Base-by-base conservation (phyloP, 768 basidiomycete genomes). In the Kondoa subrosea region DNA sequence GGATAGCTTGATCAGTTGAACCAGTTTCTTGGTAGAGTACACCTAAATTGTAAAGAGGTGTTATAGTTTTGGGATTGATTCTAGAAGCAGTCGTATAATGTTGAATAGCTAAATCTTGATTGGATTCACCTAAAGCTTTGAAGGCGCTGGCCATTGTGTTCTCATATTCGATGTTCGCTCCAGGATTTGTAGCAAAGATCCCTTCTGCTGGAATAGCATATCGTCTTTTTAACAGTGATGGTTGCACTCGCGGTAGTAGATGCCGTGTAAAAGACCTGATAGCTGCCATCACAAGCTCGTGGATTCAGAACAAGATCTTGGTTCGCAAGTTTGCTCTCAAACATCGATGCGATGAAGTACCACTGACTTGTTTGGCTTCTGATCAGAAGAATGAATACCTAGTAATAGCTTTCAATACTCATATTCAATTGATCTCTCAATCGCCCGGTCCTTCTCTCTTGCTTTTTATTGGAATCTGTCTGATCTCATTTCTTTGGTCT, bases 271-370 rank as follows among this genome's bases (percentile, higher is more conserved):
- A 21, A 50, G 40, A 50, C 21, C 12, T 21, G 3, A 16, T 32
- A 32, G 61, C 16, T 31, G 30, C 25, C 30, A 31, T 31, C n/a
- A n/a, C n/a, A n/a, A n/a, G n/a, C n/a, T n/a, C n/a, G n/a, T n/a
- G n/a, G n/a, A n/a, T n/a, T n/a, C n/a, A n/a, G n/a, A n/a, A n/a
- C n/a, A n/a, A n/a, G n/a, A n/a, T n/a, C n/a, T n/a, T n/a, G n/a
- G n/a, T n/a, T n/a, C n/a, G n/a, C n/a, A n/a, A n/a, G n/a, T n/a
- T n/a, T n/a, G n/a, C n/a, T n/a, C n/a, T n/a, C n/a, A n/a, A n/a
- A n/a, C n/a, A n/a, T n/a, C n/a, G n/a, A n/a, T n/a, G n/a, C 58
- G 30, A 59, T 59, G 58, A 59, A 59, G 61, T 29, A 33, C 61
- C 61, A 3, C 12, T 63, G 61, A 33, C 14, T 17, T 17, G 29